A percentile compares a stretch with the other conserved stretches of the same genome.
Conservation (phyloP, 139 green algal genomes). For the Marvania coccoides region DNA sequence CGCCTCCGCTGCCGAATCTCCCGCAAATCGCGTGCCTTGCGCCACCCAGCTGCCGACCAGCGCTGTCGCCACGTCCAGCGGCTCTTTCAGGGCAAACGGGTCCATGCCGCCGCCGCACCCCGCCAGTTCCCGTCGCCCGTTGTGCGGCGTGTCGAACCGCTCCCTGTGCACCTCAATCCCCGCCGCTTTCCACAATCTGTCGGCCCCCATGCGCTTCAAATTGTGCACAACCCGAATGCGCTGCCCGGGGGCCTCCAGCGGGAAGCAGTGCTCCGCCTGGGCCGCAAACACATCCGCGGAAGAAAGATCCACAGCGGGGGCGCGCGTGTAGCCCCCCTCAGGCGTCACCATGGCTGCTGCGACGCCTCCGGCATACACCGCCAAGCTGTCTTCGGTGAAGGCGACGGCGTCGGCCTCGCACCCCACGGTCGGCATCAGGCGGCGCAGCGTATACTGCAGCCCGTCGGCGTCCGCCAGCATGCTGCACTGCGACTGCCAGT, state of each 20-base stretch:
- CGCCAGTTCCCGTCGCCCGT: slow-evolving; percentile 34
- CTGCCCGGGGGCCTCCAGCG: not conserved
- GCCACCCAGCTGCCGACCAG: slow-evolving; percentile 22
- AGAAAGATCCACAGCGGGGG: slow-evolving; percentile 1
- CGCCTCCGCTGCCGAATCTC: not conserved
- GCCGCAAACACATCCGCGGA: not conserved
- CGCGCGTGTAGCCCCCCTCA: slow-evolving; percentile 21
- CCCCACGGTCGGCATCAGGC: slow-evolving; percentile 69
- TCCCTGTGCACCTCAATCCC: slow-evolving; percentile 40
- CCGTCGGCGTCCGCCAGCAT: not conserved
- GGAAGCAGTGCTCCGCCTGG: slow-evolving; percentile 9
- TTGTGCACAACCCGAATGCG: slow-evolving; percentile 35
- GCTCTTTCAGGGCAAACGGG: slow-evolving; percentile 25
- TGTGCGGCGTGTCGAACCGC: slow-evolving; percentile 39
- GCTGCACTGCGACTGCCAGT: slow-evolving; percentile 74
- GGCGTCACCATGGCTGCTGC: not conserved
- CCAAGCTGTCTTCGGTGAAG: slow-evolving; percentile 4
- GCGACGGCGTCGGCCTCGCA: slow-evolving; percentile 73
- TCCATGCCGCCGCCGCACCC: slow-evolving; percentile 47
- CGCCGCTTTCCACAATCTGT: slow-evolving; percentile 17
- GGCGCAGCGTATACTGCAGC: slow-evolving; percentile 21
- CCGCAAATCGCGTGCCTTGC: slow-evolving; percentile 4
- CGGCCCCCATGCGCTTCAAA: slow-evolving; percentile 22
- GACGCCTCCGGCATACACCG: not conserved
- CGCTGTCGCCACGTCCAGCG: not conserved